A percentile compares a stretch with the other conserved stretches of the same genome.
These are phyloP conservation scores for Alternaria triticina DNA, from an alignment of 2,329 filamentous ascomycete genomes.

Conservation along the genomic window DNA sequence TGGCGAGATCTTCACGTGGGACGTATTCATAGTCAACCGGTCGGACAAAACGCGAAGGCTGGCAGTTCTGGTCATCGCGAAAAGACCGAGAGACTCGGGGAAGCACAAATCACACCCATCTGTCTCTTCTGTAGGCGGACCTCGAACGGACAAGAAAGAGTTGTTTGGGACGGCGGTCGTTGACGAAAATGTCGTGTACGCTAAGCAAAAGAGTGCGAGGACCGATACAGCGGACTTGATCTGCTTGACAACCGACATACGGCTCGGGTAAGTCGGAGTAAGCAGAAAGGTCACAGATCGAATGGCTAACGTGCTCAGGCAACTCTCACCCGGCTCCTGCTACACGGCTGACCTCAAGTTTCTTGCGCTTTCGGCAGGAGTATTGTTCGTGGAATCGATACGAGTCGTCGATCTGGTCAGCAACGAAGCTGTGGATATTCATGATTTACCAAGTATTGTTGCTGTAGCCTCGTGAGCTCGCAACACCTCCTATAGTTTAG, in stretches of 20 bases:
- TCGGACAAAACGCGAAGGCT: conserved; percentile 69
- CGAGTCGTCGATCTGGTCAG: conserved; percentile 75
- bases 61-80: conserved; percentile 71
- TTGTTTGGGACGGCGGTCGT: conserved; percentile 69
- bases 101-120: conserved; percentile 52
- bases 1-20: conserved; percentile 74
- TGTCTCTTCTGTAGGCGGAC: conserved; percentile 50
- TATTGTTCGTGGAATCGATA: conserved; percentile 74
- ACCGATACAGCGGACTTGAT: conserved; percentile 71
- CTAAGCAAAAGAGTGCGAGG: conserved; percentile 70
- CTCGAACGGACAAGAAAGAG: conserved; percentile 43
- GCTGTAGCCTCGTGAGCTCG: conserved; percentile 27
- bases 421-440: conserved; percentile 78
- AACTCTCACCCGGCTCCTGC: conserved; percentile 73
- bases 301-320: conserved; percentile 51
- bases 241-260: conserved; percentile 76
- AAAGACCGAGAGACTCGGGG: conserved; percentile 60
- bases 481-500: not conserved
- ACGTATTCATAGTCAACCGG: conserved; percentile 77
- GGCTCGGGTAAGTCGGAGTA: conserved; percentile 64
- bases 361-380: conserved; percentile 69
- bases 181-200: conserved; percentile 74
- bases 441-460: conserved; percentile 74
- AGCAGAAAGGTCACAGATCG: not conserved
- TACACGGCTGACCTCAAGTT: conserved; percentile 77